These are phyloP conservation scores for Artemisia annua DNA, from an alignment of 129 eudicot genomes.

Conservation along the genomic window DNA sequence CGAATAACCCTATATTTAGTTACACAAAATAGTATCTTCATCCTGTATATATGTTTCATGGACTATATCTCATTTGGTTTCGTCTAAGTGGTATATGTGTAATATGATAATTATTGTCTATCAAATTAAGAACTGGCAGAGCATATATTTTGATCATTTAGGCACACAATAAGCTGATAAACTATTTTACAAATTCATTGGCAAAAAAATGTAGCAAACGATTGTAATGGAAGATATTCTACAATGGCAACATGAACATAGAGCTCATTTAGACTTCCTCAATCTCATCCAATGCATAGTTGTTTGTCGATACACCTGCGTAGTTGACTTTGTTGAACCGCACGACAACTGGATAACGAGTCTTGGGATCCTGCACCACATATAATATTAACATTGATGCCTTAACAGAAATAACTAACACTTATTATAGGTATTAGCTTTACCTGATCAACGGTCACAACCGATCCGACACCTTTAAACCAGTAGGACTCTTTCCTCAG, in stretches of 20 bases:
- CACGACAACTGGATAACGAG: constrained; percentile 95
- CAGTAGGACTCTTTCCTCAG: constrained; percentile 90
- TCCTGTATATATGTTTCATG: too few species aligned
- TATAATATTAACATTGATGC: constrained; percentile 7
- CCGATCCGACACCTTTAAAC: constrained; percentile 62
- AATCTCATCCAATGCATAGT: constrained; percentile 97
- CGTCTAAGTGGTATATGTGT: not conserved
- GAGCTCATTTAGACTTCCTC: constrained; percentile 49
- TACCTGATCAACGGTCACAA: constrained; percentile 68
- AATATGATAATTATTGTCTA: constrained; percentile 3
- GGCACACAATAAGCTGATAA: constrained; percentile 28
- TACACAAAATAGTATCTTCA: not conserved
- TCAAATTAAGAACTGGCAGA: not conserved
- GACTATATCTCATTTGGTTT: not conserved
- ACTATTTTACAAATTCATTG: constrained; percentile 33
- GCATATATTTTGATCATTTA: constrained; percentile 19
- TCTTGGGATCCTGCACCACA: constrained; percentile 77
- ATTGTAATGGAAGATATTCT: constrained; percentile 29
- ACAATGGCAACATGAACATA: constrained; percentile 27
- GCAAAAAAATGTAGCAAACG: constrained; percentile 28
- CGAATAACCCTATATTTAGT: too few species aligned
- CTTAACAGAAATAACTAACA: not conserved
- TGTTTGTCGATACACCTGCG: constrained; percentile 97
- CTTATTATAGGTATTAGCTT: not conserved
- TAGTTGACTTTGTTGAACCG: constrained; percentile 95